Conservation (phyloP, 2,329 filamentous ascomycete species). For the Paecilomyces sp. region DNA sequence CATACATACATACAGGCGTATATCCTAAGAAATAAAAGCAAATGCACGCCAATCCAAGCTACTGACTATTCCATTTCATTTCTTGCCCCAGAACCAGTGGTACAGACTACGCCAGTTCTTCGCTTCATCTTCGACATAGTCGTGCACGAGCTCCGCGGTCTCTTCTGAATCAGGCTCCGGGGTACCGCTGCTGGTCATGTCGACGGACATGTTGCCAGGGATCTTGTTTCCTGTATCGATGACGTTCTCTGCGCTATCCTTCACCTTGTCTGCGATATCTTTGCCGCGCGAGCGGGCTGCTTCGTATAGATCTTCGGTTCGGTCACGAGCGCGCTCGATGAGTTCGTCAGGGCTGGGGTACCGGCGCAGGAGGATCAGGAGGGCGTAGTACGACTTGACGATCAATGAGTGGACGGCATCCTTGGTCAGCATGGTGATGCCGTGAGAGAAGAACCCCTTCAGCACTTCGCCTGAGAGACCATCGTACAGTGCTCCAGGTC, state of each 20-base stretch:
- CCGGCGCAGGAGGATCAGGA: conserved; percentile 44
- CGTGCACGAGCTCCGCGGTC: conserved; percentile 37
- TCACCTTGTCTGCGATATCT: conserved; percentile 16
- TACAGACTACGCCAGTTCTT: conserved; percentile 34
- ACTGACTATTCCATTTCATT: conserved; percentile 22
- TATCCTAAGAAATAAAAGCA: background rate
- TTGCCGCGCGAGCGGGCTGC: conserved; percentile 32
- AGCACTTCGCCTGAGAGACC: conserved; percentile 70
- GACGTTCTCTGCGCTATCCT: background rate
- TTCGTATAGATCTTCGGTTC: conserved; percentile 35
- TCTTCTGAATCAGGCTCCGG: conserved; percentile 27
- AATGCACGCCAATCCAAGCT: background rate
- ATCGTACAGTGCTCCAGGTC: conserved; percentile 62
- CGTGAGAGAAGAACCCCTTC: conserved; percentile 79
- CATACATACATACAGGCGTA: background rate
- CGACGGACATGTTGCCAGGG: conserved; percentile 18
- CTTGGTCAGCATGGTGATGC: conserved; percentile 81
- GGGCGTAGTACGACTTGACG: conserved; percentile 62
- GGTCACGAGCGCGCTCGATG: conserved; percentile 29
- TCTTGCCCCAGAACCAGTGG: conserved; percentile 34
- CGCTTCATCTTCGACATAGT: conserved; percentile 39
- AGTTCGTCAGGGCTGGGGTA: conserved; percentile 39
- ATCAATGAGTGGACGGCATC: conserved; percentile 67
- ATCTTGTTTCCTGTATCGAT: conserved; percentile 17
- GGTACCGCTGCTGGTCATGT: conserved; percentile 19